phyloP scores from a whole-genome alignment of 331 rosid genomes.

The Quercus tomentella region DNA sequence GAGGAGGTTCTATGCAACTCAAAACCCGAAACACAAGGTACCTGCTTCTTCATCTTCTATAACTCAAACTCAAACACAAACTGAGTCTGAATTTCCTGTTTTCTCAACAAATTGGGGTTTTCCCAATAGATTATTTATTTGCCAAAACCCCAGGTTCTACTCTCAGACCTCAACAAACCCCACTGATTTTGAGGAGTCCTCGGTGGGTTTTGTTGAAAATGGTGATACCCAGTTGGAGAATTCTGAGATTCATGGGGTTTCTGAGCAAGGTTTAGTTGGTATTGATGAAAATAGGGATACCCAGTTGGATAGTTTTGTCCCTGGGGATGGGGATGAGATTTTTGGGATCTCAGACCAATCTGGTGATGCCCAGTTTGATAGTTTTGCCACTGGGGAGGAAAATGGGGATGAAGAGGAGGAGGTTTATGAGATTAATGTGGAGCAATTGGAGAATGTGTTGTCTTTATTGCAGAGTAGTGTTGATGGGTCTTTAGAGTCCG shows the following conservation, averaged over 20 bases:
- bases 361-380: background rate
- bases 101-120: background rate
- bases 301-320: background rate
- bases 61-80: background rate
- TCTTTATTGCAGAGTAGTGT: slow-evolving; percentile 37
- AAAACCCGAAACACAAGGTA: slow-evolving; percentile 10
- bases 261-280: background rate
- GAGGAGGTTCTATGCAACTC: slow-evolving; percentile 2
- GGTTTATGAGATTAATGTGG: slow-evolving; percentile 40
- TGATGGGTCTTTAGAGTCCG: slow-evolving; percentile 53
- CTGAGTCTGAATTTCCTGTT: background rate
- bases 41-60: slow-evolving; percentile 1
- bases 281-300: slow-evolving; percentile 13
- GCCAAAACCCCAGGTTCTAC: slow-evolving; percentile 17
- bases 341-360: slow-evolving; percentile 4
- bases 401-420: slow-evolving; percentile 13
- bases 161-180: slow-evolving; percentile 6
- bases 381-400: background rate
- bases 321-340: background rate
- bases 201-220: slow-evolving; percentile 3
- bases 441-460: slow-evolving; percentile 44
- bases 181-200: background rate
- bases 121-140: background rate
- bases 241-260: slow-evolving; percentile 2
- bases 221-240: background rate